Evolutionary conservation across 2,329 filamentous ascomycete species (phyloP).

Genomic region (Ceratocystis alfenasii): DNA sequence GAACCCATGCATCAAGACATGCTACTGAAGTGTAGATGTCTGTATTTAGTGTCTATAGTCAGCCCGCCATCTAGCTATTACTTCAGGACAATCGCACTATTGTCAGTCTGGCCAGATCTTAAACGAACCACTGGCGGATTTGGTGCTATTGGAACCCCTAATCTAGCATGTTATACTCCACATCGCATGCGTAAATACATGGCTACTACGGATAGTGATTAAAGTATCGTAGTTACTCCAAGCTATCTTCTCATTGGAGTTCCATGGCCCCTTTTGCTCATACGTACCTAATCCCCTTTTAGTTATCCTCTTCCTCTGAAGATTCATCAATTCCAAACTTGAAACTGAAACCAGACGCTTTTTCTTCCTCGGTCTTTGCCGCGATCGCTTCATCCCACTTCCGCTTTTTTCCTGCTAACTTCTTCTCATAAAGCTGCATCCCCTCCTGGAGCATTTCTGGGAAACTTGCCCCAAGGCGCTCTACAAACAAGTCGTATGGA

Average conservation of each 20-base stretch:
- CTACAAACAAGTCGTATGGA: constrained; percentile 63
- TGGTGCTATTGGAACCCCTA: no score
- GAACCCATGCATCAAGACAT: background rate
- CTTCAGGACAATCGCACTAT: no score
- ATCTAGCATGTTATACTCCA: no score
- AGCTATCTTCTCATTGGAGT: background rate
- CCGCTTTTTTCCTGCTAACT: constrained; percentile 53
- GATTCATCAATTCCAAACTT: constrained; percentile 40
- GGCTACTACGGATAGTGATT: background rate
- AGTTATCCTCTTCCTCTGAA: constrained; percentile 19
- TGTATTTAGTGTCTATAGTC: background rate
- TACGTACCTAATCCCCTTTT: background rate
- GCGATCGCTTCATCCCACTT: constrained; percentile 73
- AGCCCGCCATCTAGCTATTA: no score
- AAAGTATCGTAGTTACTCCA: background rate
- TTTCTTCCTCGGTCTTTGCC: constrained; percentile 28
- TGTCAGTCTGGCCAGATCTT: no score
- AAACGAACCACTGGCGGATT: no score
- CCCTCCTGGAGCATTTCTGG: constrained; percentile 58
- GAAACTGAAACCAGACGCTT: constrained; percentile 38
- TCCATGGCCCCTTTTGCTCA: background rate
- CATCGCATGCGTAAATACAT: no score
- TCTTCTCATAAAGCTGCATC: constrained; percentile 52
- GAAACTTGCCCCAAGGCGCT: constrained; percentile 49
- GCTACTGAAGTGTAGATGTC: background rate